Percentiles rank a stretch among this genome's conserved stretches.
Conservation (phyloP, 306 rosid species). For the Citrullus colocynthis region DNA sequence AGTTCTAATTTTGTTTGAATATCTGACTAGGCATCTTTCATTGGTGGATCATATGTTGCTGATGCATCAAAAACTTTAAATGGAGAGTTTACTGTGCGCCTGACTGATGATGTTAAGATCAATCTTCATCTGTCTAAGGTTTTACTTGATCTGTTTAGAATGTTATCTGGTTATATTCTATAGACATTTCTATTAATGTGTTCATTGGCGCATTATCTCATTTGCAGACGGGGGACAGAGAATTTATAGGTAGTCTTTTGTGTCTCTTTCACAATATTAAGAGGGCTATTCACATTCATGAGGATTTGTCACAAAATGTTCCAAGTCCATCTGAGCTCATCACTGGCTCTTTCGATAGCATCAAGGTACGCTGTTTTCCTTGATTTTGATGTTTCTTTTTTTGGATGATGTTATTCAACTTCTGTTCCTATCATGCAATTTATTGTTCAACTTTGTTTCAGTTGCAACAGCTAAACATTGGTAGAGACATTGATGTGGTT, state of each 20-base stretch:
- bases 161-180: neutral
- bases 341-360: slow-evolving; percentile 53
- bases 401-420: neutral
- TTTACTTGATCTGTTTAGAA: neutral
- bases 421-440: neutral
- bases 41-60: slow-evolving; percentile 66
- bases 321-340: slow-evolving; percentile 62
- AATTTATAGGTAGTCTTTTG: slow-evolving; percentile 33
- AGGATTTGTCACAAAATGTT: slow-evolving; percentile 31
- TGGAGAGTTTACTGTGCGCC: slow-evolving; percentile 61
- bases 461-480: neutral
- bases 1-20: neutral
- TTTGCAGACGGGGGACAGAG: slow-evolving; percentile 60
- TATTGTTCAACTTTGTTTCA: neutral
- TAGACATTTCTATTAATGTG: neutral
- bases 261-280: slow-evolving; percentile 40
- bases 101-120: slow-evolving; percentile 38
- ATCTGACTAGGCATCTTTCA: slow-evolving; percentile 52
- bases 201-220: neutral
- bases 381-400: neutral
- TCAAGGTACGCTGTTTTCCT: slow-evolving; percentile 34
- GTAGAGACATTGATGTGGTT: neutral
- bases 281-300: slow-evolving; percentile 62
- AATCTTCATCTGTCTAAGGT: slow-evolving; percentile 76
- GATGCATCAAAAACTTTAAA: slow-evolving; percentile 41